Conservation (phyloP, 805 yeast genomes). For the Pichia gijzeniarum region DNA sequence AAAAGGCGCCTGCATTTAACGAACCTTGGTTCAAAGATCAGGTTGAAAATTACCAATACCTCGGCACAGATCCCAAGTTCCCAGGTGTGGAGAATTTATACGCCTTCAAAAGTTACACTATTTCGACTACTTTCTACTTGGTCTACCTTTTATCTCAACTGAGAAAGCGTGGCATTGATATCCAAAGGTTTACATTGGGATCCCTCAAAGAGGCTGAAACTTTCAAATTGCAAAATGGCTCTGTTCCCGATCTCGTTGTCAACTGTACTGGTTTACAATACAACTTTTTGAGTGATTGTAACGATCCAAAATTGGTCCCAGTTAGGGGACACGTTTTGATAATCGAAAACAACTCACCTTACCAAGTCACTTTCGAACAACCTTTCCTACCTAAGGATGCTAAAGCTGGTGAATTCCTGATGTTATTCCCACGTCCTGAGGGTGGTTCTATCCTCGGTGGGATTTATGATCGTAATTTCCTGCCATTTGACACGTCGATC, state of each 20-base stretch:
- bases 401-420: constrained; percentile 41
- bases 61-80: constrained; percentile 30
- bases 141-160: constrained; percentile 43
- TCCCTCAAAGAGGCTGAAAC: constrained; percentile 44
- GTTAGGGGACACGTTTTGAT: constrained; percentile 56
- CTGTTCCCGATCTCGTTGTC: constrained; percentile 40
- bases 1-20: constrained; percentile 7
- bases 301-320: constrained; percentile 42
- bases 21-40: constrained; percentile 46
- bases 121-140: constrained; percentile 53
- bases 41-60: constrained; percentile 35
- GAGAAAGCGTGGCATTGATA: constrained; percentile 38
- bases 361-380: constrained; percentile 31
- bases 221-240: constrained; percentile 4
- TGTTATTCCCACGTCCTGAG: constrained; percentile 60
- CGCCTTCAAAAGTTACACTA: constrained; percentile 46
- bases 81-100: constrained; percentile 33
- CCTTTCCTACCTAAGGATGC: constrained; percentile 24
- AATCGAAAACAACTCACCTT: constrained; percentile 39
- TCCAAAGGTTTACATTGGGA: constrained; percentile 36
- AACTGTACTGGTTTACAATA: constrained; percentile 54
- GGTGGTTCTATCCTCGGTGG: constrained; percentile 67
- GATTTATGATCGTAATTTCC: constrained; percentile 23
- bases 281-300: constrained; percentile 39
- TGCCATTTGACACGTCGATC: constrained; percentile 26